Evolutionary conservation across 2,329 filamentous ascomycete genomes (phyloP).

Genomic region (Furcasterigmium furcatum): DNA sequence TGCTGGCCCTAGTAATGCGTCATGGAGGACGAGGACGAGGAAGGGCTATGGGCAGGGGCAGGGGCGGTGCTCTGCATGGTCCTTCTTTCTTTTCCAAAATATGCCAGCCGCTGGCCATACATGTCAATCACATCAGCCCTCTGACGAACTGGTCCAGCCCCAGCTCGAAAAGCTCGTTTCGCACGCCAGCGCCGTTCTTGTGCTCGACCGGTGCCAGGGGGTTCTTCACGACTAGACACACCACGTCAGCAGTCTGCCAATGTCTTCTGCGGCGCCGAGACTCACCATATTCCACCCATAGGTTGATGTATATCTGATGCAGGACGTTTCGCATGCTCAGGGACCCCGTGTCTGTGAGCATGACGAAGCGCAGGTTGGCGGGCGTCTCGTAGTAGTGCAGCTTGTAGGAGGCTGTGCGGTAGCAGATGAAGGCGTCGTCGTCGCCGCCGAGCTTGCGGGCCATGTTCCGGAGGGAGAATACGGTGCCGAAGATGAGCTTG

Average conservation of each 20-base stretch:
- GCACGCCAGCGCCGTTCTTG: conserved; percentile 64
- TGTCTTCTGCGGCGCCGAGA: conserved; percentile 7
- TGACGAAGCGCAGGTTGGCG: conserved; percentile 91
- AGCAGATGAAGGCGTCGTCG: conserved; percentile 93
- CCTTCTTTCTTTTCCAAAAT: too few species aligned
- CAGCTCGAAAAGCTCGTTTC: conserved; percentile 68
- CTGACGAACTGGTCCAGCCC: conserved; percentile 76
- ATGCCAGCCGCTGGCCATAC: too few species aligned
- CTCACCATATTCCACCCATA: conserved; percentile 92
- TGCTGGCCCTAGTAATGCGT: too few species aligned
- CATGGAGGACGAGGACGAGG: too few species aligned
- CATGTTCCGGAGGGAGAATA: conserved; percentile 97
- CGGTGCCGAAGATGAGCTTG: conserved; percentile 94
- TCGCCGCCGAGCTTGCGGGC: conserved; percentile 90
- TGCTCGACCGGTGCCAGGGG: conserved; percentile 67
- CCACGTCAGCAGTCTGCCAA: conserved; percentile 11
- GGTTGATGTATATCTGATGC: conserved; percentile 97
- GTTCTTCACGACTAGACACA: conserved; percentile 62
- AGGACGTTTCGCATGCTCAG: conserved; percentile 90
- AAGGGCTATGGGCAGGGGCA: too few species aligned
- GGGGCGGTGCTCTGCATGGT: too few species aligned
- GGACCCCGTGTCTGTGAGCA: conserved; percentile 88
- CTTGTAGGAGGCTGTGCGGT: conserved; percentile 92
- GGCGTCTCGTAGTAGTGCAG: conserved; percentile 99
- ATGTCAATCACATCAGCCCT: conserved; percentile 53